Evolutionary conservation across 140 eudicot genomes (phyloP), one percentile per base, ranked within the genome.

Genomic region (Ambrosia hybrid): DNA sequence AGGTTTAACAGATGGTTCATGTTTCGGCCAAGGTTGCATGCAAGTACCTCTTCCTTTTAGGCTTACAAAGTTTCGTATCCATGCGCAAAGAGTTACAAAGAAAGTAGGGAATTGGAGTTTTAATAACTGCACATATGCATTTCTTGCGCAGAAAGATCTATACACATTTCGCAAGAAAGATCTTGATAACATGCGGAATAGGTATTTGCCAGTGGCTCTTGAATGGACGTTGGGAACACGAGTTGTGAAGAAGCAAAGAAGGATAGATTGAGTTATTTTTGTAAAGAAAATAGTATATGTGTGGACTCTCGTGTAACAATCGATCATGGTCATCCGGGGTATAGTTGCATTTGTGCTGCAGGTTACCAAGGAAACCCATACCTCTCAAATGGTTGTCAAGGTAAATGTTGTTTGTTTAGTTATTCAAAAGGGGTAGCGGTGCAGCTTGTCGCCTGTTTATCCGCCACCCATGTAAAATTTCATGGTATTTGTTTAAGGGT

Each of bases 361-460:
- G 87, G 87, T 10, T 83, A 65, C 15, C 7, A 3, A 0, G 87
- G 87, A 6, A 83, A 83, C 48, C 78, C 88, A 6, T 83, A 83
- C 64, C 61, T 80, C 10, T 12, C 51, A 16, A 7, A 68, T 64
- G 88, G 85, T 6, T 83, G 88, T 73, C 66, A 62, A 53, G 88
- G 88, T 83, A 79, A 52, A 1, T 4, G 45, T 36, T 13, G 57
- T 1, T 13, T 68, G 33, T 33, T 34, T 68, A 55, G 45, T 52
- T 70, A 56, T 15, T 41, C 66, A 55, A 55, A 6, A 70, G 30
- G 30, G 30, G 30, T 21, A 21, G 30, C 30, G 30, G 30, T 21
- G 30, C 30, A 21, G 30, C 30, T 21, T 21, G 30, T 21, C 30
- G 30, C 30, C 30, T 21, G 30, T 21, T 21, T 21, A 21, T 21